Evolutionary conservation across 371 early-diverging fungal species (phyloP).

Genomic region (Mucor lusitanicus): DNA sequence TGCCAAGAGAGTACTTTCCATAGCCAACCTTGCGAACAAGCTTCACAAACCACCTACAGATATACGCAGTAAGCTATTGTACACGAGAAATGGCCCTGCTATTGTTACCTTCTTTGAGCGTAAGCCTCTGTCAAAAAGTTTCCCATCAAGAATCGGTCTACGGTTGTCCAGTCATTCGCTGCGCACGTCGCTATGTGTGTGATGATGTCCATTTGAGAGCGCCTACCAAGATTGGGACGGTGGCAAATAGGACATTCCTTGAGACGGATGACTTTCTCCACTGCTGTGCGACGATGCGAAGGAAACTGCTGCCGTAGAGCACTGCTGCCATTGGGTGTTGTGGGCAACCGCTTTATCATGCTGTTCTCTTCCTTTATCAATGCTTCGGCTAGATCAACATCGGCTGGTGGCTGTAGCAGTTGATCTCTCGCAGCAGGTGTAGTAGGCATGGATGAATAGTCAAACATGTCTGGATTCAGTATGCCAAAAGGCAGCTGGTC

Average conservation of each 20-base stretch:
- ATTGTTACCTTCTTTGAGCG: slow-evolving; percentile 58
- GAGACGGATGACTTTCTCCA: slow-evolving; percentile 68
- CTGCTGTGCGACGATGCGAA: background rate
- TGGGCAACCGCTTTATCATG: background rate
- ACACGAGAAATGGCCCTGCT: background rate
- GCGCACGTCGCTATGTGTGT: slow-evolving; percentile 78
- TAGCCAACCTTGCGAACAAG: slow-evolving; percentile 74
- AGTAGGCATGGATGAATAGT: background rate
- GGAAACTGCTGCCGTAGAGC: background rate
- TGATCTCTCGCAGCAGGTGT: background rate
- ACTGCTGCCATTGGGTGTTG: background rate
- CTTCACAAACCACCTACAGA: slow-evolving; percentile 76
- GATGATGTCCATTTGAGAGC: slow-evolving; percentile 71
- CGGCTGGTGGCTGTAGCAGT: background rate
- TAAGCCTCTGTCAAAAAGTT: slow-evolving; percentile 77
- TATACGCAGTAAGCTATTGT: background rate
- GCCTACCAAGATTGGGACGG: slow-evolving; percentile 53
- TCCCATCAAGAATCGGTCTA: slow-evolving; percentile 70
- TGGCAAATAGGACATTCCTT: slow-evolving; percentile 76
- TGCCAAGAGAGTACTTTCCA: slow-evolving; percentile 58
- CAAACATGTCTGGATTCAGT: background rate
- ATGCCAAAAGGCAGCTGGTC: background rate
- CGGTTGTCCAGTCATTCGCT: slow-evolving; percentile 60
- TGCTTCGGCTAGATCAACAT: slow-evolving; percentile 11
- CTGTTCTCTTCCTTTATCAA: slow-evolving; percentile 14